Evolutionary conservation across 208 protist genomes (phyloP), one percentile per base, ranked within the genome.

Genomic region (Crithidia bombi): DNA sequence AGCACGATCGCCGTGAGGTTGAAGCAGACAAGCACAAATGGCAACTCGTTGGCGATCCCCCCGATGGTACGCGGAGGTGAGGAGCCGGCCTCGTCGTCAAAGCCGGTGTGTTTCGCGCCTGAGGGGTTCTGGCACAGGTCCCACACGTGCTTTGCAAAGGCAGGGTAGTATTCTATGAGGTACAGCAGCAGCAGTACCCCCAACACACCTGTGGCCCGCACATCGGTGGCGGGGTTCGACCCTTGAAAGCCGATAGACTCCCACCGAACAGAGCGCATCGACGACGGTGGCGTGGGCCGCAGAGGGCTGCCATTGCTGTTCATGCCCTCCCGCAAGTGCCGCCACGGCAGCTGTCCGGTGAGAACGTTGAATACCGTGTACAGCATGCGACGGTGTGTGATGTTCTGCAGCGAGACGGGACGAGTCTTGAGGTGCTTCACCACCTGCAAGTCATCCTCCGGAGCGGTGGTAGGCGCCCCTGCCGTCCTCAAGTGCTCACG

Each of bases 201-300:
- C 17, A 91, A 66, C 21, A 95, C 41, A 36, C 90, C 90, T 9
- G 86, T 90, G 21, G 78, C 83, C 23, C 90, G 90, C 32, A 93
- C 74, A 50, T 95, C 90, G 10, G 90, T 95, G 5, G 85, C 85
- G 14, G 90, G 90, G 62, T 95, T 83, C 43, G 50, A 65, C 23
- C 90, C 90, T 55, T 95, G 90, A 63, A 95, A 95, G 3, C 90
- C 90, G 15, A 95, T 73, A 2, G 38, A 51, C 63, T 95, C 86
- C 87, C 90, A 95, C 36, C 64, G 49, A 3, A 86, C 65, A 2
- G 51, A 43, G 46, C 50, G 30, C n/a, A 55, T 72, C 10, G 67
- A 28, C 25, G 61, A 69, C 33, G 52, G 54, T 25, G 26, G 52
- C 19, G 47, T 63, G 25, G 23, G 12, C 0, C 4, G 14, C 12